These are phyloP conservation scores for Blastobotrys parvus DNA, from an alignment of 805 yeast genomes.

Conservation along the genomic window DNA sequence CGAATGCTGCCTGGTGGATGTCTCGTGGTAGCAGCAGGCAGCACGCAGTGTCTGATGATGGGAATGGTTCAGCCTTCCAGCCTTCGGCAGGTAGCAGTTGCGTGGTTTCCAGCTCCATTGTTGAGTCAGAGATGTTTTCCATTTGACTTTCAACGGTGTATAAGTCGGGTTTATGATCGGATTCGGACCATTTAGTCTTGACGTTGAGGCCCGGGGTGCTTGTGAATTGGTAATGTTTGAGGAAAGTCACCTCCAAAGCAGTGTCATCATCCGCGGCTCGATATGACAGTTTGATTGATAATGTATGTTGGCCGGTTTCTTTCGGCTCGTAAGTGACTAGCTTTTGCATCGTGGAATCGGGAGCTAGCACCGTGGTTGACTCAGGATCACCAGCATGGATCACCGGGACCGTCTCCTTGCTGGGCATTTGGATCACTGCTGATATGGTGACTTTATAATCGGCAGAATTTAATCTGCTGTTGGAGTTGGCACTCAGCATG, in stretches of 20 bases:
- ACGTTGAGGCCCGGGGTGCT: slow-evolving; percentile 26
- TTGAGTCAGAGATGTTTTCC: slow-evolving; percentile 25
- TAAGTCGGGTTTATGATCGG: neutral
- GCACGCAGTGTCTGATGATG: neutral
- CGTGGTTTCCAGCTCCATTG: slow-evolving; percentile 24
- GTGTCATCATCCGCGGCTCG: slow-evolving; percentile 1
- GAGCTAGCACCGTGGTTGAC: slow-evolving; percentile 1
- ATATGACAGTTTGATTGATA: slow-evolving; percentile 20
- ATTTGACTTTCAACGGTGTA: slow-evolving; percentile 26
- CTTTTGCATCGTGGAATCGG: slow-evolving; percentile 8
- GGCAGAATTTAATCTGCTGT: too few species aligned
- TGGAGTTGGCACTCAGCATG: slow-evolving; percentile 14
- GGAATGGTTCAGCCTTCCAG: slow-evolving; percentile 16
- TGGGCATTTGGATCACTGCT: slow-evolving; percentile 14
- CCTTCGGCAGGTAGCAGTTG: slow-evolving; percentile 21
- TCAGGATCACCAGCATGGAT: slow-evolving; percentile 8
- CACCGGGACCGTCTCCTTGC: slow-evolving; percentile 6
- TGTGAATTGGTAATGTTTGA: slow-evolving; percentile 24
- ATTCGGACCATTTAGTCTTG: slow-evolving; percentile 21
- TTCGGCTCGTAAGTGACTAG: slow-evolving; percentile 19
- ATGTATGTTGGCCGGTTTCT: slow-evolving; percentile 22
- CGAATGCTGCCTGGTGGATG: slow-evolving; percentile 21
- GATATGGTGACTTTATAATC: slow-evolving; percentile 10
- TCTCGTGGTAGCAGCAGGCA: slow-evolving; percentile 13
- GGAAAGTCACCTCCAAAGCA: slow-evolving; percentile 9